A percentile compares a stretch with the other conserved stretches of the same genome.
Conservation (phyloP, 192 early-diverging fungal genomes). For the Diversispora eburnea region DNA sequence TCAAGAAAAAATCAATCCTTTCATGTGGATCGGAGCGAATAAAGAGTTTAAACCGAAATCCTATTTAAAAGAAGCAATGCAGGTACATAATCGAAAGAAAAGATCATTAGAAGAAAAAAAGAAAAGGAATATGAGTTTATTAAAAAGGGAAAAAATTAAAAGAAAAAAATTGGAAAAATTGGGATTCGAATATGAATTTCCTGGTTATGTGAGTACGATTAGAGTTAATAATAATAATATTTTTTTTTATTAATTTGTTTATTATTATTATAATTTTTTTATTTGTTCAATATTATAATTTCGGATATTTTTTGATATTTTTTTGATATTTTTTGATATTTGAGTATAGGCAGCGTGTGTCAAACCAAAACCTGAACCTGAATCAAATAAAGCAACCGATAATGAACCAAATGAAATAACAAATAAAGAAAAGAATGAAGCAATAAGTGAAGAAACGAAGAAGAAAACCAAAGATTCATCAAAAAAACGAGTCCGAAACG, state of each 20-base stretch:
- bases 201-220: slow-evolving; percentile 47
- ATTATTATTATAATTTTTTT: not conserved
- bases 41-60: slow-evolving; percentile 63
- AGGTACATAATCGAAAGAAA: slow-evolving; percentile 58
- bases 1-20: slow-evolving; percentile 67
- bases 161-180: slow-evolving; percentile 57
- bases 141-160: slow-evolving; percentile 59
- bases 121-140: slow-evolving; percentile 44
- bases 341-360: not conserved
- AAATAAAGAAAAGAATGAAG: too few species aligned
- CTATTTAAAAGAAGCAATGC: slow-evolving; percentile 52
- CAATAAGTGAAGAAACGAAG: too few species aligned
- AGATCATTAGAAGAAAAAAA: slow-evolving; percentile 51
- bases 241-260: not conserved
- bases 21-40: slow-evolving; percentile 70
- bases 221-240: not conserved
- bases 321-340: too few species aligned
- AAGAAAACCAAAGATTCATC: too few species aligned
- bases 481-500: too few species aligned
- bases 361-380: not conserved
- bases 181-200: slow-evolving; percentile 91
- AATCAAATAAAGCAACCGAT: too few species aligned
- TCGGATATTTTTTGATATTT: too few species aligned
- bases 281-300: not conserved
- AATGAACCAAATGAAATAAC: too few species aligned